A percentile compares a stretch with the other conserved stretches of the same genome.
phyloP scores from a whole-genome alignment of 192 early-diverging fungal genomes.

The Mortierella hygrophila region DNA sequence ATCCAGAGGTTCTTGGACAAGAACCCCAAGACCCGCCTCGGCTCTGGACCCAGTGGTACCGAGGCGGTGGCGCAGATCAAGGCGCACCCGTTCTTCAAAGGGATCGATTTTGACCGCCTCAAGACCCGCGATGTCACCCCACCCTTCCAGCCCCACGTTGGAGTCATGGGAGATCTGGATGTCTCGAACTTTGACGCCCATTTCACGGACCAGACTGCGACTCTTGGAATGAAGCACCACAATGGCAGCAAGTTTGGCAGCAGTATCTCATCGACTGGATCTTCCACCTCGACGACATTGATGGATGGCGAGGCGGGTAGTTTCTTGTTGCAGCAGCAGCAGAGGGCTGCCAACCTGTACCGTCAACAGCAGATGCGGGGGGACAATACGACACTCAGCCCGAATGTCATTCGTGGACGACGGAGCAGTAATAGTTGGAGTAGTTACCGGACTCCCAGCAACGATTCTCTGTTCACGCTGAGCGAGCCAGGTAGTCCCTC shows the following conservation, averaged over 20 bases:
- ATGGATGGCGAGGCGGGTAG: conserved; percentile 34
- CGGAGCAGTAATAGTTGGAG: conserved; percentile 50
- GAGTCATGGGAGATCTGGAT: conserved; percentile 64
- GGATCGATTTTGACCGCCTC: conserved; percentile 74
- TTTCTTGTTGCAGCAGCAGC: conserved; percentile 48
- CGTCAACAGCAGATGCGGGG: conserved; percentile 40
- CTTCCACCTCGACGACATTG: not conserved
- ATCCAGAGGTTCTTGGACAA: conserved; percentile 70
- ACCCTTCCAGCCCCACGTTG: conserved; percentile 66
- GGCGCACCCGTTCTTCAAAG: conserved; percentile 76
- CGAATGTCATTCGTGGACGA: conserved; percentile 49
- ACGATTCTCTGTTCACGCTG: conserved; percentile 33
- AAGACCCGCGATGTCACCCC: conserved; percentile 71
- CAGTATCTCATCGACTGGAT: not conserved
- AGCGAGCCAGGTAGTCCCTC: conserved; percentile 17
- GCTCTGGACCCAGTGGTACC: conserved; percentile 67
- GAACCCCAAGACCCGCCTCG: conserved; percentile 66
- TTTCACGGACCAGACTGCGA: conserved; percentile 72
- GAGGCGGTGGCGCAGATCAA: conserved; percentile 78
- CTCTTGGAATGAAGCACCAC: conserved; percentile 3
- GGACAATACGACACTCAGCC: conserved; percentile 46
- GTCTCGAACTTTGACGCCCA: conserved; percentile 81
- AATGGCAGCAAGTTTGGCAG: not conserved
- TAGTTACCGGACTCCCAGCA: conserved; percentile 46
- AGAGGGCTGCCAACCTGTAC: conserved; percentile 44